phyloP scores from a whole-genome alignment of 768 basidiomycete genomes.

The Polyporus arcularius region DNA sequence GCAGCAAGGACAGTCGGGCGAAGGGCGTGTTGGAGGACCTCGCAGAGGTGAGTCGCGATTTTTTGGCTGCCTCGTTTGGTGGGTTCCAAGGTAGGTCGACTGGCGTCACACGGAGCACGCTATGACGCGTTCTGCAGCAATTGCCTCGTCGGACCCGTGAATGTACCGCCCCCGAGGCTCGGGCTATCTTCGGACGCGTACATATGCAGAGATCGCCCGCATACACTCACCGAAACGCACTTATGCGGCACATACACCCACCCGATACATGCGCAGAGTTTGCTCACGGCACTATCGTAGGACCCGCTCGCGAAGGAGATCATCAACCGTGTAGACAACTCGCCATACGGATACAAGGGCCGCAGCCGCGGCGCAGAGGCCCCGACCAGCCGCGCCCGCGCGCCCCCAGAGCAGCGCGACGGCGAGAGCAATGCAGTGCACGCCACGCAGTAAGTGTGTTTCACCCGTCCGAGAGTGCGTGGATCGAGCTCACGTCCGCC shows the following conservation, averaged over 20 bases:
- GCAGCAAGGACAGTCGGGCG: slow-evolving; percentile 41
- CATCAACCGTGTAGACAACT: slow-evolving; percentile 77
- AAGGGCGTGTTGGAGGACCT: slow-evolving; percentile 42
- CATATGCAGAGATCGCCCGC: not conserved
- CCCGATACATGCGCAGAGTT: not conserved
- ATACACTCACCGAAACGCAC: not conserved
- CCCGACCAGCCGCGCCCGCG: slow-evolving; percentile 25
- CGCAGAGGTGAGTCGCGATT: slow-evolving; percentile 29
- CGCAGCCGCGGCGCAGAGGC: slow-evolving; percentile 49
- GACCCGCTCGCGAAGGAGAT: slow-evolving; percentile 82
- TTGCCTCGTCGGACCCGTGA: not conserved
- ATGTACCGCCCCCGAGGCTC: too few relatives aligned
- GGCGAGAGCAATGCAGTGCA: slow-evolving; percentile 29
- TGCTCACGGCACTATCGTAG: slow-evolving; percentile 34
- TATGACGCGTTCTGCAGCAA: not conserved
- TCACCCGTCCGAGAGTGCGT: not conserved
- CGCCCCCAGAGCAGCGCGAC: slow-evolving; percentile 24
- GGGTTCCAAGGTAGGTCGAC: not conserved
- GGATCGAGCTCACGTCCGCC: not conserved
- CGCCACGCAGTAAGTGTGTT: slow-evolving; percentile 59
- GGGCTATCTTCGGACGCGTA: too few relatives aligned
- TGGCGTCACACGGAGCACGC: not conserved
- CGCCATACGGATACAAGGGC: slow-evolving; percentile 76
- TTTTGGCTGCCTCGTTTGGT: not conserved
- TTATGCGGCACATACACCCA: not conserved